A percentile compares a stretch with the other conserved stretches of the same genome.
These are phyloP conservation scores for Epichloe elymi DNA, from an alignment of 2,329 filamentous ascomycete species.

Conservation along the genomic window DNA sequence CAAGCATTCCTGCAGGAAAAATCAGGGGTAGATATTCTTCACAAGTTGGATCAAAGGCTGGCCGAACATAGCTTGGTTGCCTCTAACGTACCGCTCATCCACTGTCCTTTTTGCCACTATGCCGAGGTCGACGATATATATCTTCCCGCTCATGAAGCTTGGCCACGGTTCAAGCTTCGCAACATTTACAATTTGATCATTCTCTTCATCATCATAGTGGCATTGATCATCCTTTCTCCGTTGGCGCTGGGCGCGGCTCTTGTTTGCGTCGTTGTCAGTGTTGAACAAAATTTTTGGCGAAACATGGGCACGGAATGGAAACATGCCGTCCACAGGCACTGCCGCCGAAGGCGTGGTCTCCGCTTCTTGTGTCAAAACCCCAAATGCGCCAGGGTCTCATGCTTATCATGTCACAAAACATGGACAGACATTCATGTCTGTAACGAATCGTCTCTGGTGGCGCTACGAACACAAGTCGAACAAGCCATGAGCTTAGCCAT, in stretches of 20 bases:
- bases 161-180: constrained; percentile 43
- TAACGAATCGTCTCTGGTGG: constrained; percentile 69
- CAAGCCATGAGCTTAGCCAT: constrained; percentile 86
- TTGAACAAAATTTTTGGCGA: constrained; percentile 28
- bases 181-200: constrained; percentile 35
- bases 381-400: constrained; percentile 57
- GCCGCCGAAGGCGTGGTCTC: constrained; percentile 56
- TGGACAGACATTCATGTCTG: constrained; percentile 88
- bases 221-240: constrained; percentile 43
- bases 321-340: constrained; percentile 51
- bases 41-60: constrained; percentile 65
- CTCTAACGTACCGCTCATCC: constrained; percentile 60
- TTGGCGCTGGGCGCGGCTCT: constrained; percentile 35
- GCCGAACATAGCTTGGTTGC: constrained; percentile 63
- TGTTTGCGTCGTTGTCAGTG: constrained; percentile 29
- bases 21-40: constrained; percentile 57
- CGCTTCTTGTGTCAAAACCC: constrained; percentile 67
- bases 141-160: constrained; percentile 39
- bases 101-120: constrained; percentile 85
- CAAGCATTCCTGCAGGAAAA: constrained; percentile 59
- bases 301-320: constrained; percentile 35
- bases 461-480: constrained; percentile 80
- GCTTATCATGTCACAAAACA: constrained; percentile 65
- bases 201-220: constrained; percentile 37
- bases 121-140: constrained; percentile 76